phyloP scores from a whole-genome alignment of 2,329 filamentous ascomycete genomes.

The Fusarium palustre region DNA sequence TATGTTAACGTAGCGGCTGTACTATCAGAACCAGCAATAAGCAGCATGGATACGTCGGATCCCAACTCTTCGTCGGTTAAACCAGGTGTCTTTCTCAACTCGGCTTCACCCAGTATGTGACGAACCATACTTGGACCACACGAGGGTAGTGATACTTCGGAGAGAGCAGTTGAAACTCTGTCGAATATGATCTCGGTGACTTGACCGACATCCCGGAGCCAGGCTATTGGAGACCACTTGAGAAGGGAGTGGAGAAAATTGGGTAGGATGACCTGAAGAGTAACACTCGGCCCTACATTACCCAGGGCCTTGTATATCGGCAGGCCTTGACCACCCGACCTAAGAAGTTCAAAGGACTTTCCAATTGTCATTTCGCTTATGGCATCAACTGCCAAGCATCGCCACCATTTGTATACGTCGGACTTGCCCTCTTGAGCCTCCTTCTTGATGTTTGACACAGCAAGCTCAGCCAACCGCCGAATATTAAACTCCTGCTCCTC shows the following conservation, averaged over 20 bases:
- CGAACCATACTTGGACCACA: constrained; percentile 1
- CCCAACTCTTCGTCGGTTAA: constrained; percentile 13
- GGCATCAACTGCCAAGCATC: constrained; percentile 8
- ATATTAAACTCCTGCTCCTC: neutral
- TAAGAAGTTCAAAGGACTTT: neutral
- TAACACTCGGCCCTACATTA: neutral
- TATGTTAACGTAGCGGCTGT: constrained; percentile 14
- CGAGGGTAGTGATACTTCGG: neutral
- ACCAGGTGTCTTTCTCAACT: neutral
- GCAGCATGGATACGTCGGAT: constrained; percentile 5
- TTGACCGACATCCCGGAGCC: neutral
- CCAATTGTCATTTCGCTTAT: constrained; percentile 19
- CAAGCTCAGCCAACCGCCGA: neutral
- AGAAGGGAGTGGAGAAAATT: neutral
- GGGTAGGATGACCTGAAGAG: constrained; percentile 9
- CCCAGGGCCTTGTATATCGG: constrained; percentile 3
- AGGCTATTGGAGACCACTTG: constrained; percentile 8
- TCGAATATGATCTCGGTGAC: constrained; percentile 11
- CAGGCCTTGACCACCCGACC: neutral
- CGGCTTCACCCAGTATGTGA: neutral
- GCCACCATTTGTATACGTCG: constrained; percentile 26
- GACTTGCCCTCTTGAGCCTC: neutral
- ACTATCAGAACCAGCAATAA: constrained; percentile 20
- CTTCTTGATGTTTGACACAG: neutral
- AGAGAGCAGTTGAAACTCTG: neutral